Evolutionary conservation across 176 grass and related monocot species (phyloP).

Genomic region (Musa beccarii): DNA sequence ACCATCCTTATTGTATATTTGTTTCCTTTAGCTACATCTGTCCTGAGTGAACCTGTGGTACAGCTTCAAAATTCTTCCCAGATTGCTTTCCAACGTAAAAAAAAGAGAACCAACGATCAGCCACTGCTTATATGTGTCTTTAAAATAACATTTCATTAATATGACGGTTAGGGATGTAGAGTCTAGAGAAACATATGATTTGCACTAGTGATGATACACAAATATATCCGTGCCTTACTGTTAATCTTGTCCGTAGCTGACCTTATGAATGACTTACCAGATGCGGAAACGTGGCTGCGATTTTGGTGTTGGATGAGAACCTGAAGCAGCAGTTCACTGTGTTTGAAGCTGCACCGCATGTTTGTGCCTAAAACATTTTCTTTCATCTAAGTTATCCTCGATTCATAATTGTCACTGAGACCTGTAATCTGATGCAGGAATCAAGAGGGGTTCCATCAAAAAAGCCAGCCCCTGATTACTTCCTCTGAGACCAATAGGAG

Average conservation of each 20-base stretch:
- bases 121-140: no score
- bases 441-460: conserved; percentile 91
- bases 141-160: no score
- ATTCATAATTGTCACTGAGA: not conserved
- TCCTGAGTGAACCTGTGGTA: no score
- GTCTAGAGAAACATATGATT: not conserved
- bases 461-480: conserved; percentile 91
- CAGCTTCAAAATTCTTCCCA: no score
- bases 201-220: not conserved
- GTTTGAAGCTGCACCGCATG: conserved; percentile 96
- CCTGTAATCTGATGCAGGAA: conserved; percentile 37
- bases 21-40: no score
- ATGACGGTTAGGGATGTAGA: no score
- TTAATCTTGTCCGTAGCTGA: not conserved
- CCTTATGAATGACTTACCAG: conserved; percentile 27
- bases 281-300: conserved; percentile 99
- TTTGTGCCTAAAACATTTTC: conserved; percentile 32
- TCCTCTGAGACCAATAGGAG: conserved; percentile 36
- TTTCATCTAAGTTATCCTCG: not conserved
- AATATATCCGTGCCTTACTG: not conserved
- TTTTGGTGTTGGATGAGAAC: conserved; percentile 95
- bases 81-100: no score
- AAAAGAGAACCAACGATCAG: no score
- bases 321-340: conserved; percentile 80
- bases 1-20: no score